Conservation (phyloP, 2,329 filamentous ascomycete genomes). For the Helotiales sp. region DNA sequence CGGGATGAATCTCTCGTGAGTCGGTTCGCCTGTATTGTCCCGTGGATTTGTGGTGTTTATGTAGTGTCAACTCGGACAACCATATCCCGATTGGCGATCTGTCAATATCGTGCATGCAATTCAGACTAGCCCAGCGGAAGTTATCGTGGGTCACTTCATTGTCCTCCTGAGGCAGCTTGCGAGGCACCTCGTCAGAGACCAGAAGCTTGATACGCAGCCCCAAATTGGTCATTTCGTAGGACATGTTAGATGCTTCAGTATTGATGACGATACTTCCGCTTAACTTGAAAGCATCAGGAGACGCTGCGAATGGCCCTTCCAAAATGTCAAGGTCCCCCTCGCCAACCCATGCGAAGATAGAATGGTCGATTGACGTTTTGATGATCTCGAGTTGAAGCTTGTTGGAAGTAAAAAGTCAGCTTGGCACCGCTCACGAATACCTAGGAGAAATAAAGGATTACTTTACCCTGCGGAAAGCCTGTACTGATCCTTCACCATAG, state of each 20-base stretch:
- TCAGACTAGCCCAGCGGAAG: not conserved
- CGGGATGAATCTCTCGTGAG: not conserved
- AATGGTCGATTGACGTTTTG: not conserved
- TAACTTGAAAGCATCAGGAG: not conserved
- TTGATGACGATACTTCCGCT: not conserved
- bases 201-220: not conserved
- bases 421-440: not conserved
- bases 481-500: not conserved
- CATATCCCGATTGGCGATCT: not conserved
- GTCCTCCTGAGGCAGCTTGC: not conserved
- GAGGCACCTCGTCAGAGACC: not conserved
- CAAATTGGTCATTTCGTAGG: not conserved
- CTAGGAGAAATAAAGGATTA: not conserved
- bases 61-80: not conserved
- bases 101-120: not conserved
- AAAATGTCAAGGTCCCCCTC: not conserved
- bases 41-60: not conserved
- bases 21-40: not conserved
- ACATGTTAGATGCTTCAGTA: not conserved
- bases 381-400: constrained; percentile 5
- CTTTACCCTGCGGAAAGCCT: not conserved
- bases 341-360: constrained; percentile 2
- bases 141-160: too few species aligned
- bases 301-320: not conserved
- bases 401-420: not conserved